These are phyloP conservation scores for Cardiospermum halicacabum DNA, from an alignment of 345 rosid genomes.

Conservation along the genomic window DNA sequence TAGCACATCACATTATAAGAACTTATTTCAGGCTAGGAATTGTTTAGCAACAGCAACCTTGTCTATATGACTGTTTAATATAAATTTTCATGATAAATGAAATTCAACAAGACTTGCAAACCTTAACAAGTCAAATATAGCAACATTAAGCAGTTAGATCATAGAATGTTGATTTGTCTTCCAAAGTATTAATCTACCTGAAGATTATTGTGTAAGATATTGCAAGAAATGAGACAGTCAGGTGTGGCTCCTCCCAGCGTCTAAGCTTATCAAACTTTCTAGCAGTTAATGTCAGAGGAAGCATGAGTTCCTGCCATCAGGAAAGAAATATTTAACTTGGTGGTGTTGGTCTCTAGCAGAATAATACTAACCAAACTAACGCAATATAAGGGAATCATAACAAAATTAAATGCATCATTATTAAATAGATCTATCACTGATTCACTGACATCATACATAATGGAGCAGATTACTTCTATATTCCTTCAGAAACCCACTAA, in stretches of 20 bases:
- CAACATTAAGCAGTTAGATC: background rate
- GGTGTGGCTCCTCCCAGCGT: constrained; percentile 86
- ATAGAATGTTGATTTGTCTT: no score
- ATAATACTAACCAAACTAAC: constrained; percentile 1
- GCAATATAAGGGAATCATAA: background rate
- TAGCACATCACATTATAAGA: no score
- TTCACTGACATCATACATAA: background rate
- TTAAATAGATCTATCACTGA: background rate
- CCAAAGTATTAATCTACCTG: constrained; percentile 54
- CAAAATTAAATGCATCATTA: background rate
- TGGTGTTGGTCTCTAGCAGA: background rate
- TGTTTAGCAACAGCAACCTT: background rate
- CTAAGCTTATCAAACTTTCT: constrained; percentile 65
- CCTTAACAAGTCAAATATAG: background rate
- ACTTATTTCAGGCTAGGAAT: background rate
- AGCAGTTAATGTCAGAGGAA: constrained; percentile 59
- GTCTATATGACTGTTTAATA: background rate
- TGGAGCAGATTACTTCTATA: background rate
- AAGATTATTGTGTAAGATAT: constrained; percentile 60
- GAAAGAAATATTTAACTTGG: constrained; percentile 6
- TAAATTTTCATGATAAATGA: background rate
- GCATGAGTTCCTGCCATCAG: constrained; percentile 69
- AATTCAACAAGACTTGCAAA: background rate
- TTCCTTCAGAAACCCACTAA: background rate
- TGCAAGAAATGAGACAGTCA: constrained; percentile 75